Base-by-base conservation (phyloP, 2,329 filamentous ascomycete genomes). In the Colletotrichum orbiculare region DNA sequence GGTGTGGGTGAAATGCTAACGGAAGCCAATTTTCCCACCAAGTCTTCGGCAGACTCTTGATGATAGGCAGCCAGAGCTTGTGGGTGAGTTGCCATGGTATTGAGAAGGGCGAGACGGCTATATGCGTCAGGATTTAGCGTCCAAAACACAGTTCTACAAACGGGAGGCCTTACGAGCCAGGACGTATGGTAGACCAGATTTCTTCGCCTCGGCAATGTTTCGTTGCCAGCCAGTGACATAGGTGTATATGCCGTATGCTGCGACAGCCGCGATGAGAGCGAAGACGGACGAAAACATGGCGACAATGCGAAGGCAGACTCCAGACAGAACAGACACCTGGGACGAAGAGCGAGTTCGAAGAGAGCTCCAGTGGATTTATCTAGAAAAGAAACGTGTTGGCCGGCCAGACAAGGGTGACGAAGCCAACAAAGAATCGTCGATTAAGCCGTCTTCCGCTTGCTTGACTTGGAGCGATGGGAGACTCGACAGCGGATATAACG, bases 21-120 rank as follows among this genome's bases (percentile, higher is more conserved):
- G 85, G 81, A 48, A 90, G 73, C 84, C 89, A 89, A 55, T 80
- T 71, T 59, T 87, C 80, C 77, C 85, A 88, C 75, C 81, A 84
- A 13, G 80, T 77, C 47, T 77, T 77, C 1, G 89, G 89, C 0
- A 91, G 77, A 12, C 75, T 71, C 62, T 81, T 81, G 68, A 91
- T 79, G 12, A 90, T 61, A 3, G 85, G 85, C 10, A 87, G 71
- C 83, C 82, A 89, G 45, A 89, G 66, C 54, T 74, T 74, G 69
- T 82, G 79, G 2, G 85, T 84, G 34, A 89, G 70, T 60, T 89
- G 80, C 85, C 88, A 91, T 25, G 81, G 71, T 13, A 80, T 69
- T 68, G 82, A 84, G 71, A 85, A 83, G 1, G 84, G 80, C 17
- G 77, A 79, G 46, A 79, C 73, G 12, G 85, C 85, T 87, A 45